Conservation (phyloP, 2,329 filamentous ascomycete species). For the Arachnopeziza araneosa region DNA sequence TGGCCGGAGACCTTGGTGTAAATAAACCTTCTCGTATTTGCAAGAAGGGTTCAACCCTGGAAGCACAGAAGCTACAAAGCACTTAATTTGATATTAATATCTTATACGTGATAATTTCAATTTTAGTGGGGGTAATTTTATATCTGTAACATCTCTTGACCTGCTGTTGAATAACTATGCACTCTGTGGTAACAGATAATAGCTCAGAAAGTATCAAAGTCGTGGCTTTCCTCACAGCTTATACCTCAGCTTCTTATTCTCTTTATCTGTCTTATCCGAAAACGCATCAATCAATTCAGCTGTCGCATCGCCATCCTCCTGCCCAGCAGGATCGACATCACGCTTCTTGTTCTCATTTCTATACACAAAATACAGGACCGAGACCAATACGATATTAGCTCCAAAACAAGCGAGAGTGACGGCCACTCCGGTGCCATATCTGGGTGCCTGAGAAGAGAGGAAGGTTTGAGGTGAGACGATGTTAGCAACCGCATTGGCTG, state of each 20-base stretch:
- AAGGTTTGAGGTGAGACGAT: constrained; percentile 21
- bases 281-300: neutral
- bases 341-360: constrained; percentile 18
- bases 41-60: too few relatives aligned
- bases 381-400: constrained; percentile 11
- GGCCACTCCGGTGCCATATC: constrained; percentile 20
- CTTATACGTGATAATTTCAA: too few relatives aligned
- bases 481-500: constrained; percentile 24
- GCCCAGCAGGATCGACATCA: constrained; percentile 3
- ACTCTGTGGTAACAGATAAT: neutral
- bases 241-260: neutral
- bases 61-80: too few relatives aligned
- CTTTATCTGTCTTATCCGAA: neutral
- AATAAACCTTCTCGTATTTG: too few relatives aligned
- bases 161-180: neutral
- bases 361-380: constrained; percentile 13
- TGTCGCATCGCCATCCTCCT: neutral
- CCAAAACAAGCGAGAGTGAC: constrained; percentile 22
- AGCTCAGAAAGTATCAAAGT: neutral
- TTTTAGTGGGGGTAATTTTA: too few relatives aligned
- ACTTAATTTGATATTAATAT: too few relatives aligned
- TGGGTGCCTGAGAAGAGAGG: constrained; percentile 13
- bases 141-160: neutral
- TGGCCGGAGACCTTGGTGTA: too few relatives aligned
- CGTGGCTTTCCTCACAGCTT: neutral